Conservation (phyloP, 257 asterid genomes). For the Solanum corneliomulleri region DNA sequence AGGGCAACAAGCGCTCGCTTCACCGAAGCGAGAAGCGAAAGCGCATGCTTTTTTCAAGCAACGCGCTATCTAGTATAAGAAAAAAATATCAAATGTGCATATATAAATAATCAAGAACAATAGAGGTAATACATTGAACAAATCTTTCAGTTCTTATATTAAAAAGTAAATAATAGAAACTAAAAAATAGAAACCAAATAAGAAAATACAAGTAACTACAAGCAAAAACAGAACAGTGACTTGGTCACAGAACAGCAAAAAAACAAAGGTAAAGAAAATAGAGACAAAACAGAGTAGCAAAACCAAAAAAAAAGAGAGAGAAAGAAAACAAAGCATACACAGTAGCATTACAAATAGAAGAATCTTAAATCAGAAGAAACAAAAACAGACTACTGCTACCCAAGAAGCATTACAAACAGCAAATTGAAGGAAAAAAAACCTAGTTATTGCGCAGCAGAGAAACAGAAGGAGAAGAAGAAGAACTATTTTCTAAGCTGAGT, state of each 20-base stretch:
- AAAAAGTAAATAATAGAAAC: background rate
- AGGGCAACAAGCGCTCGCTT: background rate
- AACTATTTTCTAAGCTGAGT: background rate
- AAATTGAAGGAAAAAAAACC: background rate
- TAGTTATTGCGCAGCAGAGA: background rate
- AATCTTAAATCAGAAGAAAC: background rate
- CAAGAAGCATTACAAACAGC: background rate
- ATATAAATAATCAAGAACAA: background rate
- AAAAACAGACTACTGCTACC: background rate
- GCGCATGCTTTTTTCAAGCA: background rate
- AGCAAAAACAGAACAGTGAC: background rate
- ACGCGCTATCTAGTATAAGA: background rate
- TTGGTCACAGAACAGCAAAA: background rate
- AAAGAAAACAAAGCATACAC: background rate
- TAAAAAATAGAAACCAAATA: background rate
- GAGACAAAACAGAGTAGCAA: background rate
- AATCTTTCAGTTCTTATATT: background rate
- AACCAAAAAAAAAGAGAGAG: background rate
- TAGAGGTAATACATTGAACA: background rate
- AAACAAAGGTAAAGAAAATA: background rate
- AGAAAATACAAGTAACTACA: background rate
- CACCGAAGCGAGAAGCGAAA: background rate
- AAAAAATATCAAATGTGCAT: background rate
- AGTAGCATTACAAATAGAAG: background rate
- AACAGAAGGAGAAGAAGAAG: background rate